Base-by-base conservation (phyloP, 805 yeast species). In the Schwanniomyces vanrijiae region DNA sequence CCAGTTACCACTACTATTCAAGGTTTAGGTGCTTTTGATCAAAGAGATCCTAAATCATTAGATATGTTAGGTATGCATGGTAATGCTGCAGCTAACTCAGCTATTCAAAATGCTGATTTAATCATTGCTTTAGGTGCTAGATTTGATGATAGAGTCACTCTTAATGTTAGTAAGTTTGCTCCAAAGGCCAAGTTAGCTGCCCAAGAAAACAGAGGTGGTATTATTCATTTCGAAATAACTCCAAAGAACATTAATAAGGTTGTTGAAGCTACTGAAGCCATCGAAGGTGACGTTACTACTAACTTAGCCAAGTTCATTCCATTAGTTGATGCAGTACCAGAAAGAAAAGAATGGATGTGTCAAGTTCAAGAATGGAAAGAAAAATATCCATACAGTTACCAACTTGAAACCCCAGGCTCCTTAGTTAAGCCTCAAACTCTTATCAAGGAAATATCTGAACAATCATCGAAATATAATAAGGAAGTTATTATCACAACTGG, bases 51-150 rank as follows among this genome's bases (percentile, higher is more conserved):
- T 54, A 90, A 90, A 69, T 86, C 97, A 21, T 72, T 94, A 55
- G 97, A 92, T 69, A 90, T 94, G 95, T 80, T 94, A 56, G 99
- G 99, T 60, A 94, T 94, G 99, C 99, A 94, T 71, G 99, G 99
- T 55, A 80, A 84, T 51, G 97, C 90, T 43, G 90, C 90, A 59
- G 99, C 99, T 57, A 94, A 94, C 77, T 66, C 87, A 61, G 95
- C 98, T 44, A 86, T 94, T 57, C 99, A 94, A 75, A 77, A 83
- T 49, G 96, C 98, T 35, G 99, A 94, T 70, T 75, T 91, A 59
- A 89, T 94, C 63, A 72, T 94, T 52, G 98, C 98, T 14, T 77
- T 94, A 38, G 99, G 99, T 65, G 96, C 98, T 31, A 83, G 99
- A 68, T 94, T 94, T 61, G 99, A 94, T 71, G 99, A 94, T 75